Percentiles rank a stretch among this genome's conserved stretches.
Evolutionary conservation across 2,329 filamentous ascomycete species (phyloP).

Genomic region (Zymoseptoria pseudotritici): DNA sequence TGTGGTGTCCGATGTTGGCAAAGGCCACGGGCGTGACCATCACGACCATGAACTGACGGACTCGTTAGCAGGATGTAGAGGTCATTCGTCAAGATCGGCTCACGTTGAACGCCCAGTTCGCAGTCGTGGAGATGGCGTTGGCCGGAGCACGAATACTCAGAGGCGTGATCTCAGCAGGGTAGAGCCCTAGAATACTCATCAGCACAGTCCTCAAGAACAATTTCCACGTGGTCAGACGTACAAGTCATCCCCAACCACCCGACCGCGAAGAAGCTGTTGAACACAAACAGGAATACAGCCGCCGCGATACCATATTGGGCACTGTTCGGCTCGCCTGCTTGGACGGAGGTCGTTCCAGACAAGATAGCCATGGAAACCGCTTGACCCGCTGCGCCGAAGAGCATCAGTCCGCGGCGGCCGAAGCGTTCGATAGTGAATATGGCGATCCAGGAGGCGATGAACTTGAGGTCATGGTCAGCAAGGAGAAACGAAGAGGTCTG

Average conservation of each 20-base stretch:
- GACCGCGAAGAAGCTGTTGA: slow-evolving; percentile 32
- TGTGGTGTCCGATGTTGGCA: slow-evolving; percentile 49
- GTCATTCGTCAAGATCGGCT: not conserved
- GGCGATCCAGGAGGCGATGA: slow-evolving; percentile 42
- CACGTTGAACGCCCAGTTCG: slow-evolving; percentile 32
- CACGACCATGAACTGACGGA: slow-evolving; percentile 26
- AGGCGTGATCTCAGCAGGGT: slow-evolving; percentile 29
- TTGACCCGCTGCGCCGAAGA: slow-evolving; percentile 51
- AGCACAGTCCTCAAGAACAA: not conserved
- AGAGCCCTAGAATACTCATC: not conserved
- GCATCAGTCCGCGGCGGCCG: slow-evolving; percentile 60
- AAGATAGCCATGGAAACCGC: slow-evolving; percentile 26
- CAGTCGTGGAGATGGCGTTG: slow-evolving; percentile 39
- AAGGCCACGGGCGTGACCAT: slow-evolving; percentile 57
- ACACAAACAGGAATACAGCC: slow-evolving; percentile 33
- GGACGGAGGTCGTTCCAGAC: slow-evolving; percentile 22
- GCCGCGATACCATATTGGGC: slow-evolving; percentile 30
- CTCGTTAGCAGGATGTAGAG: not conserved
- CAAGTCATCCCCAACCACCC: slow-evolving; percentile 23
- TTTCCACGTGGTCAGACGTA: slow-evolving; percentile 2
- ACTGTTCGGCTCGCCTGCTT: slow-evolving; percentile 7
- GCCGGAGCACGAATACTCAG: slow-evolving; percentile 31
- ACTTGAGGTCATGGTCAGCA: slow-evolving; percentile 16
- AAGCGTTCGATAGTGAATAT: slow-evolving; percentile 44
- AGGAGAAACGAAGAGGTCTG: not conserved